These are phyloP conservation scores for Trifolium fragiferum DNA, from an alignment of 306 rosid species.

Conservation along the genomic window DNA sequence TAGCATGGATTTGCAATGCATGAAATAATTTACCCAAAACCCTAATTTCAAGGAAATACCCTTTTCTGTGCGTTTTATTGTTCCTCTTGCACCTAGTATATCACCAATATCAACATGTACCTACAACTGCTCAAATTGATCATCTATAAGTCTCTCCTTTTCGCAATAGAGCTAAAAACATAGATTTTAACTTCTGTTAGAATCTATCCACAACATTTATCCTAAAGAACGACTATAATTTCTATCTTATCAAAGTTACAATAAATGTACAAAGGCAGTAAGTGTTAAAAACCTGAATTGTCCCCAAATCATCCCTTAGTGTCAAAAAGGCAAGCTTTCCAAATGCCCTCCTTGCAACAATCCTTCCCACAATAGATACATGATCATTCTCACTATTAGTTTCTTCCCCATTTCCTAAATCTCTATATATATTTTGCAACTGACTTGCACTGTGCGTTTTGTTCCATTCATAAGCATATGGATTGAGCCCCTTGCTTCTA, in stretches of 20 bases:
- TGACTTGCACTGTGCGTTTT: conserved; percentile 80
- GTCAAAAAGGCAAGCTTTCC: conserved; percentile 98
- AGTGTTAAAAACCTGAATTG: conserved; percentile 69
- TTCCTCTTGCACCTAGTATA: conserved; percentile 87
- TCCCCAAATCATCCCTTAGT: conserved; percentile 84
- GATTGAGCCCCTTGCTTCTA: conserved; percentile 86
- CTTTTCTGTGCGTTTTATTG: conserved; percentile 91
- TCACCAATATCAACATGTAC: conserved; percentile 89
- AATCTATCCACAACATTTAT: conserved; percentile 23
- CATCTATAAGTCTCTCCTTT: conserved; percentile 70
- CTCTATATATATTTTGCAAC: conserved; percentile 70
- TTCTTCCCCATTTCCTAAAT: conserved; percentile 80
- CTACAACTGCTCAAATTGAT: conserved; percentile 81
- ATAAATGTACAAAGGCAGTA: neutral
- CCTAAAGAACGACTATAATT: conserved; percentile 5
- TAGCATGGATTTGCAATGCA: conserved; percentile 31
- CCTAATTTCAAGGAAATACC: conserved; percentile 45
- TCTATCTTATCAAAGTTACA: conserved; percentile 6
- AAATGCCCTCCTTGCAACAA: conserved; percentile 87
- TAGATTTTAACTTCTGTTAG: conserved; percentile 42
- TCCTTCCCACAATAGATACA: conserved; percentile 83
- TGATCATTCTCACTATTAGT: conserved; percentile 49
- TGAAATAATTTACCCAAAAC: neutral
- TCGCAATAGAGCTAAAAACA: conserved; percentile 89
- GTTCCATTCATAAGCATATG: conserved; percentile 87